Conservation (phyloP, 2,329 filamentous ascomycete species). For the Beauveria caledonica region DNA sequence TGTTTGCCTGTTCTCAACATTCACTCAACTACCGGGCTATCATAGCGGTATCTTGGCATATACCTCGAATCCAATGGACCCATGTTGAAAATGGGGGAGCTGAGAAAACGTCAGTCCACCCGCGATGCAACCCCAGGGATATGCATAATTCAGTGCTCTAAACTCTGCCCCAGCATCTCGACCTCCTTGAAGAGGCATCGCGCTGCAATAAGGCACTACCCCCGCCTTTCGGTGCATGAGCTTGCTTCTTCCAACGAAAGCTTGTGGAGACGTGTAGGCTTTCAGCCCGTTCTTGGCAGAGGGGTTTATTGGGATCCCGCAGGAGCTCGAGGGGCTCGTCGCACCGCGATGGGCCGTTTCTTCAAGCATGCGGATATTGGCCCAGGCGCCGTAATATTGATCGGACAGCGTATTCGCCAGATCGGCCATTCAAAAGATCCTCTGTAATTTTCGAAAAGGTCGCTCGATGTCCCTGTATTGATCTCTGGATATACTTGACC, state of each 20-base stretch:
- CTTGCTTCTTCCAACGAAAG: not conserved
- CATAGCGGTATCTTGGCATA: not conserved
- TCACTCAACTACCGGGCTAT: not conserved
- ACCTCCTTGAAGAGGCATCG: slow-evolving; percentile 2
- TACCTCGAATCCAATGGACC: not conserved
- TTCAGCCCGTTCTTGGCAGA: slow-evolving; percentile 4
- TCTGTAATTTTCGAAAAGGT: too few relatives aligned
- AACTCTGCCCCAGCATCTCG: not conserved
- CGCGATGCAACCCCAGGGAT: slow-evolving; percentile 1
- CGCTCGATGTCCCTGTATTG: too few relatives aligned
- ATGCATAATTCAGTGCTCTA: not conserved
- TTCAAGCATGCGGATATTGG: too few relatives aligned
- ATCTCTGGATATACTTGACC: too few relatives aligned
- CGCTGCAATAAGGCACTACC: not conserved
- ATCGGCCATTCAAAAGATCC: too few relatives aligned
- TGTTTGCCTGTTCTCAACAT: not conserved
- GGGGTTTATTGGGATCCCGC: not conserved
- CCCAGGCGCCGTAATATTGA: too few relatives aligned
- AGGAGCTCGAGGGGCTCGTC: not conserved
- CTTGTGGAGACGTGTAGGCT: not conserved
- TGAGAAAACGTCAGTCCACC: slow-evolving; percentile 4
- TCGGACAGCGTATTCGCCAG: too few relatives aligned
- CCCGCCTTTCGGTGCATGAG: not conserved
- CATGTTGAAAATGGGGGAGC: not conserved
- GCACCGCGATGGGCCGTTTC: not conserved